Conservation (phyloP, 2,329 filamentous ascomycete genomes). For the Fusarium tricinctum region DNA sequence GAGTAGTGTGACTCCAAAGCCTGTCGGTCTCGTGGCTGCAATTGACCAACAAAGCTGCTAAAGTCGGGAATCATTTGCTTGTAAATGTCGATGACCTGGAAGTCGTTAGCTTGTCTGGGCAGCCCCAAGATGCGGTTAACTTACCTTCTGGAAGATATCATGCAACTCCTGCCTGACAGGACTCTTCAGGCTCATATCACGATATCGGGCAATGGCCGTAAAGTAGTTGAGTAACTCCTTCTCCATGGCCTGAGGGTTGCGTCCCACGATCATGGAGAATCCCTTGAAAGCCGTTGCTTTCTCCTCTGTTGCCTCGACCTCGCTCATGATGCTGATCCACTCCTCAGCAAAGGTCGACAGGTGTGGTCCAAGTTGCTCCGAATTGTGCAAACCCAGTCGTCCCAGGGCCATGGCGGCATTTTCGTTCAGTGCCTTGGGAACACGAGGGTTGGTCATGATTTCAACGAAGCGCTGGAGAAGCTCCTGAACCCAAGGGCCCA, state of each 20-base stretch:
- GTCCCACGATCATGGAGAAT: constrained; percentile 85
- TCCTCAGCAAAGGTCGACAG: constrained; percentile 84
- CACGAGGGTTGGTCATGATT: constrained; percentile 87
- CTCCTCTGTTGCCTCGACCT: constrained; percentile 90
- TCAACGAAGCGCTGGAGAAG: constrained; percentile 82
- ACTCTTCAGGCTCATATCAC: constrained; percentile 71
- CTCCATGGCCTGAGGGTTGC: constrained; percentile 94
- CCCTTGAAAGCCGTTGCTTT: constrained; percentile 95
- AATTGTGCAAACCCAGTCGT: constrained; percentile 84
- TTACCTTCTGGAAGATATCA: constrained; percentile 81
- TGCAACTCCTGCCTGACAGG: constrained; percentile 76
- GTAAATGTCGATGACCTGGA: constrained; percentile 67
- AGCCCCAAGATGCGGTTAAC: constrained; percentile 46
- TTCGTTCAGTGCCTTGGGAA: constrained; percentile 89
- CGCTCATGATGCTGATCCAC: constrained; percentile 85
- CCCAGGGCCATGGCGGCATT: constrained; percentile 96
- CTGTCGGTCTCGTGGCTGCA: constrained; percentile 65
- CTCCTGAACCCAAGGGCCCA: constrained; percentile 82
- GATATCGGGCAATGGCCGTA: constrained; percentile 83
- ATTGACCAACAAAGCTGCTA: constrained; percentile 65
- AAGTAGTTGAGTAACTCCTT: constrained; percentile 87
- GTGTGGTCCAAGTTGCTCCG: constrained; percentile 81
- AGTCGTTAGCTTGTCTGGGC: not conserved
- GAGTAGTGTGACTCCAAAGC: constrained; percentile 64
- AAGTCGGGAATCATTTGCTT: constrained; percentile 73